phyloP scores from a whole-genome alignment of 2,329 filamentous ascomycete species.

The Hymenoscyphus fructigenus region DNA sequence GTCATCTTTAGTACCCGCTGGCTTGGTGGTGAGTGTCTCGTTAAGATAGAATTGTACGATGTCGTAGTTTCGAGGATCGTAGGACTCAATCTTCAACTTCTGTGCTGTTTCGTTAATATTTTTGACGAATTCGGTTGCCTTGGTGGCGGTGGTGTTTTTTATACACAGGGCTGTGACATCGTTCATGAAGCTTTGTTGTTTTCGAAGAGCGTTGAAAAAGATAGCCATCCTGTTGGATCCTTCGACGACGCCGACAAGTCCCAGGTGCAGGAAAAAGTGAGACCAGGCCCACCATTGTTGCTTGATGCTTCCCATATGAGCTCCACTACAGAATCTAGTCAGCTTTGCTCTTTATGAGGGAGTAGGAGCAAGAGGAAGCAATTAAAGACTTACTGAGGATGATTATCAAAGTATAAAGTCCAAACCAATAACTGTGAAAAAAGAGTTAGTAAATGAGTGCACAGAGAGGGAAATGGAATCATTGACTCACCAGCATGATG shows the following conservation, averaged over 20 bases:
- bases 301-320: conserved; percentile 49
- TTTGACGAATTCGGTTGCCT: neutral
- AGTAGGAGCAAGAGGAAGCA: neutral
- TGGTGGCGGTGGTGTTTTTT: neutral
- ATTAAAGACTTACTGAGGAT: conserved; percentile 39
- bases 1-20: neutral
- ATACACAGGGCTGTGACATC: neutral
- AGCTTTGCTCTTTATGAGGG: neutral
- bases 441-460: neutral
- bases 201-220: conserved; percentile 6
- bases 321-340: conserved; percentile 14
- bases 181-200: neutral
- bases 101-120: conserved; percentile 5
- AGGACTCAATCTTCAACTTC: conserved; percentile 9
- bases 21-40: neutral
- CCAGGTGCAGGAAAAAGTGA: conserved; percentile 56
- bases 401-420: conserved; percentile 57
- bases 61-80: conserved; percentile 12
- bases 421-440: conserved; percentile 43
- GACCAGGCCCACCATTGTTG: conserved; percentile 51
- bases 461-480: neutral
- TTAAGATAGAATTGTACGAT: neutral
- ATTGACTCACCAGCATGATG: conserved; percentile 16
- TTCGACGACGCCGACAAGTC: conserved; percentile 55
- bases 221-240: conserved; percentile 35